These are phyloP conservation scores for Neurospora hispaniola DNA, from an alignment of 495 filamentous ascomycete genomes.

Conservation along the genomic window DNA sequence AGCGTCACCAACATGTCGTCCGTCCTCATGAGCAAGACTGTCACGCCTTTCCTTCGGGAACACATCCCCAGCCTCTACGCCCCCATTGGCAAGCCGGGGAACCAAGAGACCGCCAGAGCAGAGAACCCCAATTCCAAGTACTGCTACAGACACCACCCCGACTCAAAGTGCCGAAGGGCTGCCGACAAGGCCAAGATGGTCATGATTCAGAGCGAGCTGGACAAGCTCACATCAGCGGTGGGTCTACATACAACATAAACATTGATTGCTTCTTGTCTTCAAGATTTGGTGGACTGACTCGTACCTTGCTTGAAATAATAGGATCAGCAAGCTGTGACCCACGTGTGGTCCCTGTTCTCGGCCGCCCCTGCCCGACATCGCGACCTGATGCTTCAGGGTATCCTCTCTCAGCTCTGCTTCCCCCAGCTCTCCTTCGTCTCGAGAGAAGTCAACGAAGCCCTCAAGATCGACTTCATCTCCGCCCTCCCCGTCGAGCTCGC, in stretches of 20 bases:
- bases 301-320: neutral
- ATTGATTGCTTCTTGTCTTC: neutral
- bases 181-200: constrained; percentile 95
- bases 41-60: constrained; percentile 74
- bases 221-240: constrained; percentile 62
- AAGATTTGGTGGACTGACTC: neutral
- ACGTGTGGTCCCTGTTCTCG: constrained; percentile 96
- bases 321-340: constrained; percentile 78
- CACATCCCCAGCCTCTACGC: constrained; percentile 49
- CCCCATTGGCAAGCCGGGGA: constrained; percentile 21
- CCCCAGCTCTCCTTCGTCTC: constrained; percentile 91
- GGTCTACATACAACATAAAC: neutral
- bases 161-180: constrained; percentile 84
- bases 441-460: constrained; percentile 73
- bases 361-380: constrained; percentile 89
- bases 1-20: constrained; percentile 36
- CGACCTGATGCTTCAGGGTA: constrained; percentile 88
- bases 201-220: constrained; percentile 77
- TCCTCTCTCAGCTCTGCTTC: constrained; percentile 93
- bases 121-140: constrained; percentile 72
- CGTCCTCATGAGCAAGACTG: constrained; percentile 40
- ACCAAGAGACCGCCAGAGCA: constrained; percentile 27
- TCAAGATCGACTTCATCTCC: constrained; percentile 88
- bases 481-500: constrained; percentile 84
- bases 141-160: constrained; percentile 91